Evolutionary conservation across 2,329 filamentous ascomycete genomes (phyloP), one percentile per base, ranked within the genome.

Genomic region (Aspergillus brasiliensis): DNA sequence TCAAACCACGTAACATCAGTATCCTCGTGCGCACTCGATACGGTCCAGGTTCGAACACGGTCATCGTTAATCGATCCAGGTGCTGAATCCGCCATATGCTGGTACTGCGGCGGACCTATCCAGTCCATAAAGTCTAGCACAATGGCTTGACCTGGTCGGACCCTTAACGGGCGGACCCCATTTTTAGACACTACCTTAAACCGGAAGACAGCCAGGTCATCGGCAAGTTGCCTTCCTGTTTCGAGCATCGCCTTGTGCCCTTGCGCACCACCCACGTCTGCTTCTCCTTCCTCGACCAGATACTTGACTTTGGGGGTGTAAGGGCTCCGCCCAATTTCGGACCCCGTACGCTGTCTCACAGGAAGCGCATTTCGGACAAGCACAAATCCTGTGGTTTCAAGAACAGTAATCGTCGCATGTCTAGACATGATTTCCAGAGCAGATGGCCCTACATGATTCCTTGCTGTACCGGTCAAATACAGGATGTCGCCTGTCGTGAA

Each of bases 401-500:
- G 17, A 21, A 17, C 40, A 2, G 40, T 42, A 21, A 42, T 4
- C 5, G 8, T 13, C 3, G 17, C 40, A 2, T 42, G 40, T 19
- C 17, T 11, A 21, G 1, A 21, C 40, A 42, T 42, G 0, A 42
- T 21, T 13, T n/a, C 17, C 10, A 19, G 4, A 5, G 47, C 56
- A 0, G 31, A 5, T 6, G 2, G n/a, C 5, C 56, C 56, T 11
- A 51, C 28, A 8, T 62, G n/a, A 28, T 65, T 65, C 19, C 62
- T 47, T 3, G 67, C 67, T 5, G 13, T 62, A 5, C 67, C 67
- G 2, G 67, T 69, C 27, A 69, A 15, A 31, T 69, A 69, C 27
- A 69, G 59, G 4, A 69, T 42, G 48, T 69, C 65, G 2, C 67
- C 67, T 2, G 67, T 67, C 8, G 51, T 59, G 49, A 69, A 69